phyloP scores from a whole-genome alignment of 257 asterid species.

The Striga asiatica region DNA sequence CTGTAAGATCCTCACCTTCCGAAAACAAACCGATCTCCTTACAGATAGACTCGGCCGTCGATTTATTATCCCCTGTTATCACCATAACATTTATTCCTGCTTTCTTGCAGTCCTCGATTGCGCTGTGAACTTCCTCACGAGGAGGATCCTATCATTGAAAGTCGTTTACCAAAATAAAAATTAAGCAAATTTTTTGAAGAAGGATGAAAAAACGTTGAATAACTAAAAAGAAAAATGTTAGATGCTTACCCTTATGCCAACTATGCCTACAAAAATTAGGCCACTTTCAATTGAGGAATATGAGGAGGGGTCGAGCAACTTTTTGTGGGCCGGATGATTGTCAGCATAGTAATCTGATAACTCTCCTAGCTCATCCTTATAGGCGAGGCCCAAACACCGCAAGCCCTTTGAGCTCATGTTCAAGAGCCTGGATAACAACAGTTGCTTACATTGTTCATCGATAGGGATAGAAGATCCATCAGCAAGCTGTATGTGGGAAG shows the following conservation, averaged over 20 bases:
- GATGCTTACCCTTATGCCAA: slow-evolving; percentile 65
- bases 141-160: slow-evolving; percentile 76
- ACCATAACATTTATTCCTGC: slow-evolving; percentile 90
- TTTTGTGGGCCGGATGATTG: slow-evolving; percentile 59
- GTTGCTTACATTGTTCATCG: slow-evolving; percentile 48
- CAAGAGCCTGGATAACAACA: slow-evolving; percentile 41
- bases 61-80: slow-evolving; percentile 90
- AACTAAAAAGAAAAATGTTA: not conserved
- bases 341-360: slow-evolving; percentile 50
- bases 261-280: slow-evolving; percentile 72
- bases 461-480: slow-evolving; percentile 54
- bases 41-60: slow-evolving; percentile 92
- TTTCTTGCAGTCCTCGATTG: slow-evolving; percentile 64
- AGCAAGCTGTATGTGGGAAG: slow-evolving; percentile 55
- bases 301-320: slow-evolving; percentile 60
- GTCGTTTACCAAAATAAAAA: not conserved
- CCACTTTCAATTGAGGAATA: slow-evolving; percentile 64
- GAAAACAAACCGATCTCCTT: slow-evolving; percentile 57
- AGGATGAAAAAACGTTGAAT: no score
- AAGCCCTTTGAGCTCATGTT: slow-evolving; percentile 79
- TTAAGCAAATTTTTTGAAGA: not conserved
- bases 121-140: slow-evolving; percentile 68
- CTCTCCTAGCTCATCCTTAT: slow-evolving; percentile 70
- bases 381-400: slow-evolving; percentile 78
- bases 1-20: slow-evolving; percentile 40